Evolutionary conservation across 2,329 filamentous ascomycete genomes (phyloP).

Genomic region (Gliomastix tumulicola): DNA sequence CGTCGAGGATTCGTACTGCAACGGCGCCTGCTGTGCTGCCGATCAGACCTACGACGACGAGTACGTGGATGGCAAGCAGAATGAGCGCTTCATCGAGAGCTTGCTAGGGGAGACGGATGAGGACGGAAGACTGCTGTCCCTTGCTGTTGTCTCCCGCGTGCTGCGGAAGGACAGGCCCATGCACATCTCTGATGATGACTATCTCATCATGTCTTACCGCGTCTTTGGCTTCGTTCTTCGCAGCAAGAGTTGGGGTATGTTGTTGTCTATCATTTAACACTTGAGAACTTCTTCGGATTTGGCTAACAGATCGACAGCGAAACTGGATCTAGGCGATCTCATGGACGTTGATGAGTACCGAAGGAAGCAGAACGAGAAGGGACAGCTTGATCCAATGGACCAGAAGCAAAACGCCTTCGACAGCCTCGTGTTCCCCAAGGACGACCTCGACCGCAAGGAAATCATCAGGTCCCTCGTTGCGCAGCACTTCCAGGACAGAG

Average conservation of each 20-base stretch:
- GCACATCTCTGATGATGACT: not conserved
- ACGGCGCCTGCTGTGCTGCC: not conserved
- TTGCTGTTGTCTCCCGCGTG: no score
- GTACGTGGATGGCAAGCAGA: not conserved
- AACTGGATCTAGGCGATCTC: slow-evolving; percentile 4
- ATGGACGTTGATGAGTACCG: slow-evolving; percentile 2
- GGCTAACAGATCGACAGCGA: no score
- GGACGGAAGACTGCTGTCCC: no score
- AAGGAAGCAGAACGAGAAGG: not conserved
- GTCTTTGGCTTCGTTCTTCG: no score
- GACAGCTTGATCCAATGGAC: slow-evolving; percentile 4
- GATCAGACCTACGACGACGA: slow-evolving; percentile 4
- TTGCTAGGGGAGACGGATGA: not conserved
- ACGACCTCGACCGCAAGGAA: slow-evolving; percentile 12
- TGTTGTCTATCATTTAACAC: no score
- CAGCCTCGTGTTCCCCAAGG: slow-evolving; percentile 14
- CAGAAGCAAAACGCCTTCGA: no score
- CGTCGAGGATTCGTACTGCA: no score
- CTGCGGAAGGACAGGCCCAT: no score
- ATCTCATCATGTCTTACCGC: no score
- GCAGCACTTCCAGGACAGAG: slow-evolving; percentile 21
- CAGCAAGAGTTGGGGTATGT: no score
- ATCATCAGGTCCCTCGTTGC: slow-evolving; percentile 20
- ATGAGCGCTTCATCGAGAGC: not conserved
- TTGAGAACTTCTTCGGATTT: no score